These are phyloP conservation scores for Diplodia sapinea DNA, from an alignment of 2,329 filamentous ascomycete species.

Conservation along the genomic window DNA sequence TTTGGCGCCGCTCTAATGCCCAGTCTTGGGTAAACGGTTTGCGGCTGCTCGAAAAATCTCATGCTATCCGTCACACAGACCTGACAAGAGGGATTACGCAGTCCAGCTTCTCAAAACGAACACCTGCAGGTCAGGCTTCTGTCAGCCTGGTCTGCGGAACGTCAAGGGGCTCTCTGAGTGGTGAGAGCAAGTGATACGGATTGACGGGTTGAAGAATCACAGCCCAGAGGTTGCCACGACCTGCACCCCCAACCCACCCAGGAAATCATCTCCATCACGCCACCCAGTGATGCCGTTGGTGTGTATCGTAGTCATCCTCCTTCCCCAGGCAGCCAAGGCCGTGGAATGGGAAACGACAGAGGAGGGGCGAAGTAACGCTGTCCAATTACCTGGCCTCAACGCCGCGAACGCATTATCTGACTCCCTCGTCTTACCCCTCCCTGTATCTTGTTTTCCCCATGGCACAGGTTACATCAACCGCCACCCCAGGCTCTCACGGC, in stretches of 20 bases:
- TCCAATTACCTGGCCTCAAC: neutral
- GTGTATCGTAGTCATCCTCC: constrained; percentile 21
- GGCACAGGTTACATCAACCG: constrained; percentile 24
- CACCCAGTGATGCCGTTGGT: constrained; percentile 6
- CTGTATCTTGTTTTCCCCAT: neutral
- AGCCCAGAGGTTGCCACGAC: constrained; percentile 2
- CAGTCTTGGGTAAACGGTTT: neutral
- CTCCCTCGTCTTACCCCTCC: constrained; percentile 25
- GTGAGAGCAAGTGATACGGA: constrained; percentile 17
- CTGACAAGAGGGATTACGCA: neutral
- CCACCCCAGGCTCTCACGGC: constrained; percentile 6
- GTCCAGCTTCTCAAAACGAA: neutral
- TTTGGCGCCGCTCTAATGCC: neutral
- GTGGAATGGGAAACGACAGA: constrained; percentile 11
- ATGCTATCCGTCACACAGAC: neutral
- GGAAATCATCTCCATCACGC: constrained; percentile 12
- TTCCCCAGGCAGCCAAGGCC: constrained; percentile 11
- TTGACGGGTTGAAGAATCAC: constrained; percentile 10
- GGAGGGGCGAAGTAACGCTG: neutral
- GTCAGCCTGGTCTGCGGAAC: constrained; percentile 5
- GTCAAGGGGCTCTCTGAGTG: neutral
- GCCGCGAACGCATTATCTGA: constrained; percentile 19
- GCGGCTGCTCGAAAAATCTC: neutral
- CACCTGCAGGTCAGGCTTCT: constrained; percentile 21
- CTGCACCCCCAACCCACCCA: neutral